These are phyloP conservation scores for Mycena albidolilacea DNA, from an alignment of 768 basidiomycete genomes.

Conservation along the genomic window DNA sequence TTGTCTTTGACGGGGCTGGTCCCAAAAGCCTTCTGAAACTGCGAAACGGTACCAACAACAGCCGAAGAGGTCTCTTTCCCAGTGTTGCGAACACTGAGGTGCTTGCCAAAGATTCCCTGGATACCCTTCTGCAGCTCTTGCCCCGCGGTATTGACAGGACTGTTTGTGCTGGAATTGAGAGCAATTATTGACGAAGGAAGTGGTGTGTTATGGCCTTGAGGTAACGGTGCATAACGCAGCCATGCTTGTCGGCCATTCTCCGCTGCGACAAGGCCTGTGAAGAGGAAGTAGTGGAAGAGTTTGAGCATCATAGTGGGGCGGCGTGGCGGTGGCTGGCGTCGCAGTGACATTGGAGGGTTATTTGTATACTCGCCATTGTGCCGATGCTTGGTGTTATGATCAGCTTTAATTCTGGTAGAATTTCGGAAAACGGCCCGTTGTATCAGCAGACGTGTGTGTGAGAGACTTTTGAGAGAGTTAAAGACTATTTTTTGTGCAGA, in stretches of 20 bases:
- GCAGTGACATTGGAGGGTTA: slow-evolving; percentile 11
- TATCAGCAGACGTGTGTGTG: slow-evolving; percentile 18
- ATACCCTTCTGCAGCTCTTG: slow-evolving; percentile 39
- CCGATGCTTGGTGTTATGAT: slow-evolving; percentile 26
- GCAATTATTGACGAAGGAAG: slow-evolving; percentile 37
- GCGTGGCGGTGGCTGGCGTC: slow-evolving; percentile 25
- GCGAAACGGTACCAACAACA: slow-evolving; percentile 35
- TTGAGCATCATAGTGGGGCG: slow-evolving; percentile 32
- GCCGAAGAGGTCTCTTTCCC: slow-evolving; percentile 32
- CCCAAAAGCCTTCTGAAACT: slow-evolving; percentile 37
- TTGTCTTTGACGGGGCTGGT: slow-evolving; percentile 27
- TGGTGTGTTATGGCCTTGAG: slow-evolving; percentile 21
- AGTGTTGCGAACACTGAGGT: slow-evolving; percentile 23
- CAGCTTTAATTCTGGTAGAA: background rate
- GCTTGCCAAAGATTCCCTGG: slow-evolving; percentile 33
- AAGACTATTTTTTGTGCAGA: slow-evolving; percentile 22
- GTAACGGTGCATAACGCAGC: slow-evolving; percentile 38
- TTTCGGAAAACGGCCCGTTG: slow-evolving; percentile 20
- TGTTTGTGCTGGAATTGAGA: slow-evolving; percentile 37
- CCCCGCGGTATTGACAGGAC: slow-evolving; percentile 39
- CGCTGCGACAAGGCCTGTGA: slow-evolving; percentile 31
- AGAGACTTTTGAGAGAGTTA: slow-evolving; percentile 6
- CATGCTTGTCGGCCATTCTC: slow-evolving; percentile 38
- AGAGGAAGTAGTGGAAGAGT: slow-evolving; percentile 35
- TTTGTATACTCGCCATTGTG: slow-evolving; percentile 17